A percentile compares a stretch with the other conserved stretches of the same genome.
phyloP scores from a whole-genome alignment of 805 yeast species.

The Yamadazyma scolyti region DNA sequence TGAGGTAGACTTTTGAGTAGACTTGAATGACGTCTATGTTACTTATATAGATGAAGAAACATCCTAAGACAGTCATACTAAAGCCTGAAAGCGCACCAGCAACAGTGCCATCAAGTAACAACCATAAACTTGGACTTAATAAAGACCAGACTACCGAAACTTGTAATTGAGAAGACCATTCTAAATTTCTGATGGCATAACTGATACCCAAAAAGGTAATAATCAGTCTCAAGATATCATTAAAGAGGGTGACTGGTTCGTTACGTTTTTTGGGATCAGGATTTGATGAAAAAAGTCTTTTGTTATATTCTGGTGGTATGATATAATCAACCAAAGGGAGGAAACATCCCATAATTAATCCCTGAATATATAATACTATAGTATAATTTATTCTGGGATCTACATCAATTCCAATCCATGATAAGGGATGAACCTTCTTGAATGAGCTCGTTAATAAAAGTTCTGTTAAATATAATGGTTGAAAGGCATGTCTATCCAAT shows the following conservation, averaged over 20 bases:
- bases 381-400: conserved; percentile 6
- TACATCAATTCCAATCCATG: conserved; percentile 1
- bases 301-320: conserved; percentile 26
- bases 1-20: conserved; percentile 2
- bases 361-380: conserved; percentile 42
- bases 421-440: conserved; percentile 17
- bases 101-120: conserved; percentile 56
- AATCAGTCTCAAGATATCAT: conserved; percentile 38
- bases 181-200: conserved; percentile 64
- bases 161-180: conserved; percentile 66
- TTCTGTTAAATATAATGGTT: conserved; percentile 37
- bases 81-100: conserved; percentile 46
- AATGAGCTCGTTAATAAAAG: conserved; percentile 22
- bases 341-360: conserved; percentile 53
- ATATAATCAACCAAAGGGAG: conserved; percentile 43
- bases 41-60: conserved; percentile 26
- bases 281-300: conserved; percentile 35
- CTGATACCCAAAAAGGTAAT: conserved; percentile 69
- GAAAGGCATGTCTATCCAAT: conserved; percentile 33
- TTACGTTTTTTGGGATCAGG: conserved; percentile 27
- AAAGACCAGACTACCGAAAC: conserved; percentile 61
- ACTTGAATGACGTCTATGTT: conserved; percentile 15
- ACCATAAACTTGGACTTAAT: conserved; percentile 65
- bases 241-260: conserved; percentile 25
- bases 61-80: conserved; percentile 26